Percentiles rank a stretch among this genome's conserved stretches.
Evolutionary conservation across 495 filamentous ascomycete species (phyloP).

Genomic region (Aspergillus conjunctus): DNA sequence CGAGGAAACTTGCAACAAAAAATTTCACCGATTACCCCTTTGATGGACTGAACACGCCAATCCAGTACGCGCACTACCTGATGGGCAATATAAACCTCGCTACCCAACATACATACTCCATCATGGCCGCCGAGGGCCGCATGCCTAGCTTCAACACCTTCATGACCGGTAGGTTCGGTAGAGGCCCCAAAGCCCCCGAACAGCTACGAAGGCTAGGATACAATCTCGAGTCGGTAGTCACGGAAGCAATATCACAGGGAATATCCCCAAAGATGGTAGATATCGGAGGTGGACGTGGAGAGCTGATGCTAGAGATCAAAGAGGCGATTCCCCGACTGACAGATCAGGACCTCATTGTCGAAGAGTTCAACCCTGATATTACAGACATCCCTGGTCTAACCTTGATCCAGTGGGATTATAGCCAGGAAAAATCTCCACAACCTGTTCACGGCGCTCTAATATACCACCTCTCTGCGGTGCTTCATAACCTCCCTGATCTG

Average conservation of each 20-base stretch:
- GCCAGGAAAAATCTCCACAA: slow-evolving; percentile 31
- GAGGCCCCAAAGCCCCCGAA: slow-evolving; percentile 35
- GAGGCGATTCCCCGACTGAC: slow-evolving; percentile 40
- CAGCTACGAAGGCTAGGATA: slow-evolving; percentile 34
- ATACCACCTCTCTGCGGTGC: slow-evolving; percentile 47
- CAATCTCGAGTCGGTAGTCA: slow-evolving; percentile 24
- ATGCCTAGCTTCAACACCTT: slow-evolving; percentile 48
- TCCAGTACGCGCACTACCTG: slow-evolving; percentile 39
- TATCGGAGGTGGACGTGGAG: slow-evolving; percentile 56
- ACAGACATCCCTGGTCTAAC: slow-evolving; percentile 30
- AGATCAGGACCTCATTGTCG: slow-evolving; percentile 43
- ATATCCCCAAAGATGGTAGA: slow-evolving; percentile 48
- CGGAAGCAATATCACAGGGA: slow-evolving; percentile 17
- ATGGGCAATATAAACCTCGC: slow-evolving; percentile 37
- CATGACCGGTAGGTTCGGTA: slow-evolving; percentile 45
- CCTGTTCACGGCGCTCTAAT: slow-evolving; percentile 41
- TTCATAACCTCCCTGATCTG: slow-evolving; percentile 48
- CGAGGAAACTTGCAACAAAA: slow-evolving; percentile 36
- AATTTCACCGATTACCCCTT: slow-evolving; percentile 42
- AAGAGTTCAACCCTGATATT: slow-evolving; percentile 43
- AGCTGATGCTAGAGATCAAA: slow-evolving; percentile 51
- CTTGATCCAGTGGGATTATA: slow-evolving; percentile 42
- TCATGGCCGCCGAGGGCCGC: slow-evolving; percentile 41
- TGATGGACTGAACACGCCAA: slow-evolving; percentile 33
- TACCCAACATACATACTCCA: slow-evolving; percentile 39